Evolutionary conservation across 352 stramenopile species (phyloP).

Genomic region (Aphanomyces stellatus): DNA sequence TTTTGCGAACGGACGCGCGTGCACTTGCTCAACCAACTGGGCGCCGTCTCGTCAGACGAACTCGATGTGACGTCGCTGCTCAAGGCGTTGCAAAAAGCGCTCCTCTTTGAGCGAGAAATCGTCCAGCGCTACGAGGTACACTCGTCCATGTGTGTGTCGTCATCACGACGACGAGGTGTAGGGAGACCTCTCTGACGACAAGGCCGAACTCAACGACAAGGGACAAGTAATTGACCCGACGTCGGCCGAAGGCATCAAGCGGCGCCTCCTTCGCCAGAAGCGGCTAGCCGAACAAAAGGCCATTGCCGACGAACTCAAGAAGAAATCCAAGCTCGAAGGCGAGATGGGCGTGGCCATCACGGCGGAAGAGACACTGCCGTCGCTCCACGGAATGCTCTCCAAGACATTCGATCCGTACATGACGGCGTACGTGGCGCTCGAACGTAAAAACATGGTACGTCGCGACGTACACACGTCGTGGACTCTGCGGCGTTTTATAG

Average conservation of each 20-base stretch:
- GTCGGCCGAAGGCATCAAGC: conserved; percentile 66
- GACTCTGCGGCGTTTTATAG: no score
- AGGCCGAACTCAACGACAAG: conserved; percentile 61
- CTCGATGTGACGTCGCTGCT: conserved; percentile 66
- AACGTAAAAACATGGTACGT: conserved; percentile 95
- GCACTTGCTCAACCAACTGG: conserved; percentile 61
- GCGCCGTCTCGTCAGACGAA: conserved; percentile 53
- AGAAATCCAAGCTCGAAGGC: conserved; percentile 8
- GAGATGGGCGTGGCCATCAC: conserved; percentile 22
- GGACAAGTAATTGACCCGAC: conserved; percentile 61
- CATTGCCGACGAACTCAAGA: conserved; percentile 16
- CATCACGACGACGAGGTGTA: no score
- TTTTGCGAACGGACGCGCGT: conserved; percentile 87
- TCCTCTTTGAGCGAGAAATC: conserved; percentile 75
- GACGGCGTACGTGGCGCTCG: conserved; percentile 93
- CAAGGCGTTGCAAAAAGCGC: conserved; percentile 55
- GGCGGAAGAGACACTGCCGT: conserved; percentile 44
- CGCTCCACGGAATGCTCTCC: conserved; percentile 80
- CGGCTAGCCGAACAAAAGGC: conserved; percentile 49
- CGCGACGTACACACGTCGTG: no score
- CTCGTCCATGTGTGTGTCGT: not conserved
- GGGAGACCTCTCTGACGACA: conserved; percentile 32
- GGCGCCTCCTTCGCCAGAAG: conserved; percentile 67
- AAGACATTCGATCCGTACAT: conserved; percentile 97
- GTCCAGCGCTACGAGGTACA: conserved; percentile 58